Conservation (phyloP, 2,329 filamentous ascomycete genomes). For the Nothophoma quercina region DNA sequence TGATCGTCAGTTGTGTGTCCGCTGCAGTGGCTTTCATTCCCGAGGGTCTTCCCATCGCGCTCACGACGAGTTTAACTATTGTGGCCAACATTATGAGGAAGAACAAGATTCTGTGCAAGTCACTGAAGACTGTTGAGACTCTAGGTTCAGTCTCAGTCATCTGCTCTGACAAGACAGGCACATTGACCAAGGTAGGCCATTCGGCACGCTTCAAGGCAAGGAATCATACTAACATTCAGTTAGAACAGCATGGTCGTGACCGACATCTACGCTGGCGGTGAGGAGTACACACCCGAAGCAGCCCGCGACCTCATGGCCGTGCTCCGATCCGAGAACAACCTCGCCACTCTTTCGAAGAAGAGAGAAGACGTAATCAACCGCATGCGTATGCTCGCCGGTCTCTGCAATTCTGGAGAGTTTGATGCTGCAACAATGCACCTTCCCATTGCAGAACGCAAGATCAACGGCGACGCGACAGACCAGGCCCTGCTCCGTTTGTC, state of each 20-base stretch:
- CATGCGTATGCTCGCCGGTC: conserved; percentile 66
- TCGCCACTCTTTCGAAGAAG: conserved; percentile 30
- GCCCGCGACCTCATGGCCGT: conserved; percentile 51
- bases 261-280: conserved; percentile 68
- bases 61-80: conserved; percentile 72
- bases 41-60: conserved; percentile 56
- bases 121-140: conserved; percentile 79
- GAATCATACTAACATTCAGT: background rate
- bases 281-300: conserved; percentile 60
- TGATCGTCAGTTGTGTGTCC: conserved; percentile 76
- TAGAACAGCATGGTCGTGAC: conserved; percentile 79
- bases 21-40: conserved; percentile 73
- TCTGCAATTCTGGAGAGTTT: conserved; percentile 80
- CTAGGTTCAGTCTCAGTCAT: conserved; percentile 76
- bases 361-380: conserved; percentile 54
- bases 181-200: conserved; percentile 62
- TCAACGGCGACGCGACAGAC: conserved; percentile 80
- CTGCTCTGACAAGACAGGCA: conserved; percentile 80
- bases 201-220: no score
- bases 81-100: conserved; percentile 78
- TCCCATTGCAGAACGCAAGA: conserved; percentile 67
- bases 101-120: conserved; percentile 81
- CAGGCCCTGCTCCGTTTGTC: conserved; percentile 76
- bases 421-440: conserved; percentile 69
- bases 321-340: conserved; percentile 49